These are phyloP conservation scores for Aeminium ludgeri DNA, from an alignment of 495 filamentous ascomycete species.

Conservation along the genomic window DNA sequence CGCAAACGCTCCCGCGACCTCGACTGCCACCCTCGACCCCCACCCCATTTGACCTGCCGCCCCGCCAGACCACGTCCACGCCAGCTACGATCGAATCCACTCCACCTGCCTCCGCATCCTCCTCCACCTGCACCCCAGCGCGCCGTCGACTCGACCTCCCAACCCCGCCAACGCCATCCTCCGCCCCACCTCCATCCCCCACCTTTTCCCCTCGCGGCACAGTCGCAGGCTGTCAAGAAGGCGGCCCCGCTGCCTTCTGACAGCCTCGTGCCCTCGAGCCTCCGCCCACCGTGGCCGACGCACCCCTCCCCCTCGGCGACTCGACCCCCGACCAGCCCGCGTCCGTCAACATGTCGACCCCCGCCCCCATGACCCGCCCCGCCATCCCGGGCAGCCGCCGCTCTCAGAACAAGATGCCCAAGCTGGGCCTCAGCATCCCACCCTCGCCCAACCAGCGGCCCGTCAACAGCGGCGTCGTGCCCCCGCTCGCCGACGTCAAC, in stretches of 20 bases:
- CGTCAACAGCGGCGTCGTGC: constrained; percentile 27
- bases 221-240: constrained; percentile 14
- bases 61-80: too few species aligned
- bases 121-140: too few species aligned
- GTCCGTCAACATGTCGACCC: constrained; percentile 68
- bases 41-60: too few species aligned
- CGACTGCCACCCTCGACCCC: too few species aligned
- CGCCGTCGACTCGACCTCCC: too few species aligned
- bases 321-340: constrained; percentile 16
- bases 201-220: too few species aligned
- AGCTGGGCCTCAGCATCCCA: constrained; percentile 75
- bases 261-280: constrained; percentile 3
- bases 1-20: too few species aligned
- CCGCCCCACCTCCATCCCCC: too few species aligned
- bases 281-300: constrained; percentile 11
- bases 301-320: constrained; percentile 1
- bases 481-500: constrained; percentile 5
- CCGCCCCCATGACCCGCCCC: constrained; percentile 65
- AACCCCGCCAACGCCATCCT: too few species aligned
- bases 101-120: too few species aligned
- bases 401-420: constrained; percentile 50
- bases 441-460: constrained; percentile 66
- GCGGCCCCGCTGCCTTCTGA: constrained; percentile 9
- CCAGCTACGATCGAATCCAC: too few species aligned
- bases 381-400: constrained; percentile 52